Evolutionary conservation across 2,329 filamentous ascomycete genomes (phyloP).

Genomic region (Xylaria sp.): DNA sequence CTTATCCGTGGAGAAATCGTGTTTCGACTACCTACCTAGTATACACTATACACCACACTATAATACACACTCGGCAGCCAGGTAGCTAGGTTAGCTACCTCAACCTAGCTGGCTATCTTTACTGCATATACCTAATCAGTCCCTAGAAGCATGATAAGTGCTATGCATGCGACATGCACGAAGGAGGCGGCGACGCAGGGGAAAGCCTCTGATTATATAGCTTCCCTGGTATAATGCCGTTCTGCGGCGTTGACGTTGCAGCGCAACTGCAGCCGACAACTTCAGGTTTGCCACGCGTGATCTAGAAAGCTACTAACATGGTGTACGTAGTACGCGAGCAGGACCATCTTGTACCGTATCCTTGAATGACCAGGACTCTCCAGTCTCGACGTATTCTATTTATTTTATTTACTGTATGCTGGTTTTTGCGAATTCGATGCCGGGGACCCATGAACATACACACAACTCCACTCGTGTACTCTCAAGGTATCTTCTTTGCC

Average conservation of each 20-base stretch:
- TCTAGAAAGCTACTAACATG: constrained; percentile 8
- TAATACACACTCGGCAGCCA: neutral
- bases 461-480: constrained; percentile 2
- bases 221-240: constrained; percentile 4
- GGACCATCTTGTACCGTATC: neutral
- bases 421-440: neutral
- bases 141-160: constrained; percentile 7
- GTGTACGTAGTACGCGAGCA: neutral
- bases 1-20: constrained; percentile 14
- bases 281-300: constrained; percentile 1
- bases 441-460: neutral
- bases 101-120: constrained; percentile 10
- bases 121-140: constrained; percentile 3
- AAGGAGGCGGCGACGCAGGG: constrained; percentile 33
- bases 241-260: constrained; percentile 22
- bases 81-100: too few species aligned
- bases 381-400: neutral
- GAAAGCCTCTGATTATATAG: constrained; percentile 12
- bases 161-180: constrained; percentile 26
- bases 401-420: too few species aligned
- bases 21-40: neutral
- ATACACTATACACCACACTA: neutral
- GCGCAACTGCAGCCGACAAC: constrained; percentile 1
- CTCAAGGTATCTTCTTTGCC: constrained; percentile 1
- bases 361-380: constrained; percentile 10